A percentile compares a stretch with the other conserved stretches of the same genome.
phyloP scores from a whole-genome alignment of 2,329 filamentous ascomycete genomes.

The Cryphonectria nitschkei region DNA sequence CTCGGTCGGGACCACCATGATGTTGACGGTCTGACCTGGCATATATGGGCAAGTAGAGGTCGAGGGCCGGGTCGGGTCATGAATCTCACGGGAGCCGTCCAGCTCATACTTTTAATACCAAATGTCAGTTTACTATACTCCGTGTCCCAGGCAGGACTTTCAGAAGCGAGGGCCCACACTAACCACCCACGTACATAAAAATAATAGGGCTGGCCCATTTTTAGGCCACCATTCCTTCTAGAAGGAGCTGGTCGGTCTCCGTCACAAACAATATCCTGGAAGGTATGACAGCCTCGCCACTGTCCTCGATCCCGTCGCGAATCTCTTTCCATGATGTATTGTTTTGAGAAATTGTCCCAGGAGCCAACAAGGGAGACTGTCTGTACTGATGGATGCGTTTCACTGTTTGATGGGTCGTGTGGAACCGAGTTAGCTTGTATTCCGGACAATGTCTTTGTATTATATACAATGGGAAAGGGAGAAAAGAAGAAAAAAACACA shows the following conservation, averaged over 20 bases:
- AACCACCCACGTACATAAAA: constrained; percentile 73
- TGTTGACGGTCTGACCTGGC: constrained; percentile 86
- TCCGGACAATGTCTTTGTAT: constrained; percentile 19
- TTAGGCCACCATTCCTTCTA: constrained; percentile 76
- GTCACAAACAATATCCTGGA: constrained; percentile 83
- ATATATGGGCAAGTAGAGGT: constrained; percentile 84
- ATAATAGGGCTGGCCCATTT: constrained; percentile 93
- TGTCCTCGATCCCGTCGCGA: constrained; percentile 71
- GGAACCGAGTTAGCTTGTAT: constrained; percentile 14
- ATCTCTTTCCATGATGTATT: constrained; percentile 83
- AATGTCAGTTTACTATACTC: constrained; percentile 34
- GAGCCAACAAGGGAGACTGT: constrained; percentile 85
- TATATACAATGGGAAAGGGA: constrained; percentile 17
- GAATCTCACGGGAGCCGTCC: constrained; percentile 75
- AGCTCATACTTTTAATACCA: constrained; percentile 74
- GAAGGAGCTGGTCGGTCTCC: constrained; percentile 60
- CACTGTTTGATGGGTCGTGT: constrained; percentile 43
- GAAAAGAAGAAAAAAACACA: neutral
- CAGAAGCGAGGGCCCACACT: constrained; percentile 16
- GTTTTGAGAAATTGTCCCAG: constrained; percentile 89
- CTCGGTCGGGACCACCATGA: constrained; percentile 79
- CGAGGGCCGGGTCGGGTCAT: constrained; percentile 72
- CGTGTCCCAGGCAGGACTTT: constrained; percentile 25
- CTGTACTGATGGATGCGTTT: constrained; percentile 62
- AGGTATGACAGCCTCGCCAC: constrained; percentile 87